A percentile compares a stretch with the other conserved stretches of the same genome.
Conservation (phyloP, 768 basidiomycete genomes). For the Termitomyces sp. region DNA sequence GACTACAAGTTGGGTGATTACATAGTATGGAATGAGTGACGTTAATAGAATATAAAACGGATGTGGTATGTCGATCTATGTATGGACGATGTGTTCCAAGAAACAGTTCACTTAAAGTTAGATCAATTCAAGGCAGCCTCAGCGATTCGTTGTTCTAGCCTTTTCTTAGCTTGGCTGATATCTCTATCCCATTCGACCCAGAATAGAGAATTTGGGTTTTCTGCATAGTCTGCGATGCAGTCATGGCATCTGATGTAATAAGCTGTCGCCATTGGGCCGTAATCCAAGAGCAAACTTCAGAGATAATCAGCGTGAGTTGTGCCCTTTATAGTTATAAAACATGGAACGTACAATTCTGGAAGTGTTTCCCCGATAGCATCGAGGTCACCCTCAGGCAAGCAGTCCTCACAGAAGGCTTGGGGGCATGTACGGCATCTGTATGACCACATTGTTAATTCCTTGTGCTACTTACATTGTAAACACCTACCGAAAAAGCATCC, state of each 20-base stretch:
- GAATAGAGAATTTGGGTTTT: constrained; percentile 24
- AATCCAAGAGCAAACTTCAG: constrained; percentile 37
- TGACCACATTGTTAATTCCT: background rate
- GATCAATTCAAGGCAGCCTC: background rate
- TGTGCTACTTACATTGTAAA: background rate
- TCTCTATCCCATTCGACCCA: constrained; percentile 42
- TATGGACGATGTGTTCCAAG: background rate
- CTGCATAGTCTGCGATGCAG: constrained; percentile 35
- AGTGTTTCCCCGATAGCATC: constrained; percentile 50
- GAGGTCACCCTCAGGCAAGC: constrained; percentile 46
- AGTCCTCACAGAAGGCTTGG: constrained; percentile 60
- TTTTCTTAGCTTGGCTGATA: constrained; percentile 31
- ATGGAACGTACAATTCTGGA: constrained; percentile 51
- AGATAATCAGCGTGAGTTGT: background rate
- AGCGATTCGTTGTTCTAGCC: constrained; percentile 20
- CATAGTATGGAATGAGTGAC: too few relatives aligned
- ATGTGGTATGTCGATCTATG: too few relatives aligned
- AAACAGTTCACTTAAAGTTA: background rate
- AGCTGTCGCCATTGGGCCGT: constrained; percentile 28
- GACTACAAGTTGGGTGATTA: too few relatives aligned
- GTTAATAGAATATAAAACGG: too few relatives aligned
- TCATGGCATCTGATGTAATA: constrained; percentile 52
- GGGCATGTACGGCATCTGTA: constrained; percentile 57
- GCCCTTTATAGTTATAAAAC: background rate
- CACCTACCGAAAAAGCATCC: constrained; percentile 54